Conservation (phyloP, 2,329 filamentous ascomycete genomes). For the Drechmeria coniospora region DNA sequence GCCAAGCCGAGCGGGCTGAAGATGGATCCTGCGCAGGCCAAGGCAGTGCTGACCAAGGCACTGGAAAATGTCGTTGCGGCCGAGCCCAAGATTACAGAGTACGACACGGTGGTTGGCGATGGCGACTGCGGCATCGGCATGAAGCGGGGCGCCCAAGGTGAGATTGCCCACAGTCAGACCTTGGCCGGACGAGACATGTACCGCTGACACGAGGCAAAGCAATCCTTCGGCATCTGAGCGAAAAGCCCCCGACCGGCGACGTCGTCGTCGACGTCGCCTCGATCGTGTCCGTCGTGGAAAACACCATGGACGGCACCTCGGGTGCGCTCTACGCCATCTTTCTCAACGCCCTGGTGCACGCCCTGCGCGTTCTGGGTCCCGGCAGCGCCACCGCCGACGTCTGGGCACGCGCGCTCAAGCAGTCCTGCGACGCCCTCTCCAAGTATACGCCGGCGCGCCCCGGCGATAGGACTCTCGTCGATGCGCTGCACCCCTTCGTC, state of each 20-base stretch:
- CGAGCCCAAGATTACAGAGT: constrained; percentile 57
- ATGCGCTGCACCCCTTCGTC: constrained; percentile 81
- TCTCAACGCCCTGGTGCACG: constrained; percentile 67
- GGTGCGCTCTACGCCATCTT: constrained; percentile 63
- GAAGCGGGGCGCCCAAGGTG: constrained; percentile 70
- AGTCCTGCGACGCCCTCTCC: constrained; percentile 54
- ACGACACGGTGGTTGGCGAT: constrained; percentile 74
- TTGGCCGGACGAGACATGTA: background rate
- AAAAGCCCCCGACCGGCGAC: constrained; percentile 32
- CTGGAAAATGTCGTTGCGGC: constrained; percentile 47
- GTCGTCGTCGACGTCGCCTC: constrained; percentile 34
- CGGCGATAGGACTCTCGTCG: constrained; percentile 80
- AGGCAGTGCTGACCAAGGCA: constrained; percentile 36
- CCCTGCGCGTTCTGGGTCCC: constrained; percentile 27
- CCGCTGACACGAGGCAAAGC: constrained; percentile 19
- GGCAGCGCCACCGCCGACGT: constrained; percentile 23
- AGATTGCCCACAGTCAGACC: constrained; percentile 6
- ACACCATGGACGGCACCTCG: constrained; percentile 45
- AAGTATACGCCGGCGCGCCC: constrained; percentile 81
- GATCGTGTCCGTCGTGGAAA: constrained; percentile 40
- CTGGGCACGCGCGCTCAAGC: constrained; percentile 52
- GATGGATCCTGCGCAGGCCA: constrained; percentile 35
- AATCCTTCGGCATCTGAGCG: constrained; percentile 32
- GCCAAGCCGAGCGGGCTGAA: constrained; percentile 30
- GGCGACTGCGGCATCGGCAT: constrained; percentile 81